Conservation (phyloP, 257 asterid species). For the Penstemon barbatus region DNA sequence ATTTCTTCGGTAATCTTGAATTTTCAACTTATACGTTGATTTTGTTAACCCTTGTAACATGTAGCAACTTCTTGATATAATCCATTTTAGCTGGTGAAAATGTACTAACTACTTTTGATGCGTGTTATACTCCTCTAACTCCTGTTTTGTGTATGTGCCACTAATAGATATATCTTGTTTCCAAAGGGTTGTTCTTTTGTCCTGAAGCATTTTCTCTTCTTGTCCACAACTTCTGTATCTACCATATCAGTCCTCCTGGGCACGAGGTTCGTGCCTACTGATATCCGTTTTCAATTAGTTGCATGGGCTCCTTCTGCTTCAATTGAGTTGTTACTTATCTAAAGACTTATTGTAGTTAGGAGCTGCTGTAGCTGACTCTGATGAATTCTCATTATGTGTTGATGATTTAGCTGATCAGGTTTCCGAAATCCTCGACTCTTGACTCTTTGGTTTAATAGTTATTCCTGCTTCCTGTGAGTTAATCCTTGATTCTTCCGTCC, state of each 20-base stretch:
- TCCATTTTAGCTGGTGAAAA: constrained; percentile 22
- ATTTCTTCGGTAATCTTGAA: constrained; percentile 13
- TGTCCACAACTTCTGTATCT: constrained; percentile 76
- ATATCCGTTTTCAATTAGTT: constrained; percentile 4
- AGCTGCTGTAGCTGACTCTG: constrained; percentile 55
- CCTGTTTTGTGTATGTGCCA: constrained; percentile 34
- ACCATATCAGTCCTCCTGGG: constrained; percentile 76
- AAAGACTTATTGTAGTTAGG: constrained; percentile 65
- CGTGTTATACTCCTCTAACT: constrained; percentile 30
- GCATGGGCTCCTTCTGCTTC: constrained; percentile 17
- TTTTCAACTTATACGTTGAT: neutral
- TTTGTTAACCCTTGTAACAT: constrained; percentile 13
- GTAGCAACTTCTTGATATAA: constrained; percentile 22
- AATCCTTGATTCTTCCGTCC: constrained; percentile 9
- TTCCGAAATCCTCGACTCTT: constrained; percentile 62
- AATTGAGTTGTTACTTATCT: constrained; percentile 28
- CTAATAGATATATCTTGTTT: constrained; percentile 70
- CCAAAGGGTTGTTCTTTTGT: constrained; percentile 65
- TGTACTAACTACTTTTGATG: constrained; percentile 8
- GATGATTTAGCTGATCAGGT: constrained; percentile 84
- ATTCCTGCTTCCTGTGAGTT: neutral
- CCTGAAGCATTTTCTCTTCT: constrained; percentile 73
- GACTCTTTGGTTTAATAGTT: neutral
- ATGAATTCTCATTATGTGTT: constrained; percentile 55
- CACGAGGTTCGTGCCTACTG: constrained; percentile 58